phyloP scores from a whole-genome alignment of 805 yeast genomes.

The Ogataea pignaliae region DNA sequence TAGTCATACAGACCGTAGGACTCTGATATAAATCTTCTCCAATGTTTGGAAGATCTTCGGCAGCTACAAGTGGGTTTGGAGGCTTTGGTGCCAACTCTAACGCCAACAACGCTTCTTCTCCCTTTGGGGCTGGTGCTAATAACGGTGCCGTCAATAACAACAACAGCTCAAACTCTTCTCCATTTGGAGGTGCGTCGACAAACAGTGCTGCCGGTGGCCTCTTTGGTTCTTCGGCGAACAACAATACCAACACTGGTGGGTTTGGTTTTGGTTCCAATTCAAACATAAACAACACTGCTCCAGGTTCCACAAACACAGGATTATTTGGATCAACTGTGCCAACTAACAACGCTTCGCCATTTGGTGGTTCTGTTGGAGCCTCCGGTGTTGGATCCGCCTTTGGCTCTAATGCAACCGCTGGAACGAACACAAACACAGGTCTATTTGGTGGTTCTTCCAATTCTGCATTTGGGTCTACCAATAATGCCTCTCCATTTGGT shows the following conservation, averaged over 20 bases:
- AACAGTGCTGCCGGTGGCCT: slow-evolving; percentile 14
- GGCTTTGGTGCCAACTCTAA: slow-evolving; percentile 31
- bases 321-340: slow-evolving; percentile 28
- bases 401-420: slow-evolving; percentile 6
- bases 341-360: slow-evolving; percentile 17
- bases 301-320: slow-evolving; percentile 23
- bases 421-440: slow-evolving; percentile 3
- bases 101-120: not conserved
- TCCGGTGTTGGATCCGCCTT: slow-evolving; percentile 19
- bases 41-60: slow-evolving; percentile 45
- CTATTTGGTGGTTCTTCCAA: slow-evolving; percentile 17
- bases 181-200: slow-evolving; percentile 20
- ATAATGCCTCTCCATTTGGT: slow-evolving; percentile 37
- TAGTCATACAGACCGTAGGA: no score
- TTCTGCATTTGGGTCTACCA: slow-evolving; percentile 27
- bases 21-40: not conserved
- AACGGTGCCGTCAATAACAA: slow-evolving; percentile 6
- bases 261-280: slow-evolving; percentile 34
- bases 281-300: slow-evolving; percentile 16
- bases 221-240: slow-evolving; percentile 19
- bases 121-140: not conserved
- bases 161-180: slow-evolving; percentile 2
- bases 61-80: slow-evolving; percentile 46
- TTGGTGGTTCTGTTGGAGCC: slow-evolving; percentile 27
- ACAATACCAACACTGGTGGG: slow-evolving; percentile 29